Evolutionary conservation across 257 asterid genomes (phyloP).

Genomic region (Solanum ossicruentum): DNA sequence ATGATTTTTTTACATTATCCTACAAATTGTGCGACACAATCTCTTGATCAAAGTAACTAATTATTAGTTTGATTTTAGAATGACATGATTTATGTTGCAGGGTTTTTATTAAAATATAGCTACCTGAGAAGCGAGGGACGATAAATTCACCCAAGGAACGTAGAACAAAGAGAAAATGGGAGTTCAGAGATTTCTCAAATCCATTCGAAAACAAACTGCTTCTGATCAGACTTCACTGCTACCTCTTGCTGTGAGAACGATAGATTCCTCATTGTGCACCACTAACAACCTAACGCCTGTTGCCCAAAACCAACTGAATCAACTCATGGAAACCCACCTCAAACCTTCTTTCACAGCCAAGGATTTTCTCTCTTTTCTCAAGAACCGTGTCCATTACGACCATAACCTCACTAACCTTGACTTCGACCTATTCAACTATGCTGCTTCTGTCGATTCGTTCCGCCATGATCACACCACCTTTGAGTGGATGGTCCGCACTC

Average conservation of each 20-base stretch:
- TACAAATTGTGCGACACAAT: not conserved
- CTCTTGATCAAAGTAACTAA: not conserved
- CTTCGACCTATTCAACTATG: conserved; percentile 72
- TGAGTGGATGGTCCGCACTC: conserved; percentile 75
- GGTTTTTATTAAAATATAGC: not conserved
- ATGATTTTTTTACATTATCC: not conserved
- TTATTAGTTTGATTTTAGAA: not conserved
- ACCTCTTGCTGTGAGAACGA: conserved; percentile 14
- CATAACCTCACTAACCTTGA: conserved; percentile 61
- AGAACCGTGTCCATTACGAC: conserved; percentile 39
- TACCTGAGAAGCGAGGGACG: not conserved
- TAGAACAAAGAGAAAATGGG: not conserved
- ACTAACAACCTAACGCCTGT: conserved; percentile 23
- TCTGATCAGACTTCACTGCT: not conserved
- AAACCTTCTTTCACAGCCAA: conserved; percentile 41
- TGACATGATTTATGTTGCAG: not conserved
- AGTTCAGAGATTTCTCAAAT: conserved; percentile 4
- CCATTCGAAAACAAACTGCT: conserved; percentile 5
- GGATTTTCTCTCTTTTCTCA: conserved; percentile 54
- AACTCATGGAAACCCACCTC: conserved; percentile 43
- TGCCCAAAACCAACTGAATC: conserved; percentile 31
- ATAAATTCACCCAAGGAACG: not conserved
- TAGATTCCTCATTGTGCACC: conserved; percentile 17
- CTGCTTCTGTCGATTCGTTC: conserved; percentile 74
- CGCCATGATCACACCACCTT: conserved; percentile 87